phyloP scores from a whole-genome alignment of 2,329 filamentous ascomycete genomes.

The Fusarium annulatum region DNA sequence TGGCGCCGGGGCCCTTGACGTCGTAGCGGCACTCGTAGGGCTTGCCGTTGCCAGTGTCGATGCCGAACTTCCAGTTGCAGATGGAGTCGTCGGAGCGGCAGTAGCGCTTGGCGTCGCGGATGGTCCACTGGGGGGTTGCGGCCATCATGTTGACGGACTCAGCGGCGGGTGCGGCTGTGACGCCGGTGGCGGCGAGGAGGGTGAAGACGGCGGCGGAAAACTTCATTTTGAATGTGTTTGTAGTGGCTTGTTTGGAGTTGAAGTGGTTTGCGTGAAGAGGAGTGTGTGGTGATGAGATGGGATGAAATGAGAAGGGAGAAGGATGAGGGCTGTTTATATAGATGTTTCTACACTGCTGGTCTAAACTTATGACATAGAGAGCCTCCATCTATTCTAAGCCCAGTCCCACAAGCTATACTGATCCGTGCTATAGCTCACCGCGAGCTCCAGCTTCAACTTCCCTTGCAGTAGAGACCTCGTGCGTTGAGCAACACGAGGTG shows the following conservation, averaged over 20 bases:
- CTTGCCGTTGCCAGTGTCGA: conserved; percentile 57
- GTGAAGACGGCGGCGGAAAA: conserved; percentile 54
- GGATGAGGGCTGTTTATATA: conserved; percentile 30
- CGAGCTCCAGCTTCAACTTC: background rate
- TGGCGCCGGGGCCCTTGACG: conserved; percentile 50
- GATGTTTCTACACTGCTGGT: background rate
- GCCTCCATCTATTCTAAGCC: background rate
- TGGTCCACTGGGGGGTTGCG: conserved; percentile 54
- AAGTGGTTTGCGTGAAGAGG: background rate
- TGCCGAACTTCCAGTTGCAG: conserved; percentile 58
- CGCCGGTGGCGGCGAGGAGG: conserved; percentile 50
- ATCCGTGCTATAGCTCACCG: background rate
- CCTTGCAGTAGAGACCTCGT: conserved; percentile 7
- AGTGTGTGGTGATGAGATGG: conserved; percentile 15
- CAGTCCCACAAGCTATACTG: conserved; percentile 6
- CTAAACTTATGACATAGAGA: background rate
- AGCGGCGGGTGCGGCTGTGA: conserved; percentile 50
- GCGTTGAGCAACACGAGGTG: conserved; percentile 38
- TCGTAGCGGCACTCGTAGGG: conserved; percentile 42
- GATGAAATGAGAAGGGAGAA: background rate
- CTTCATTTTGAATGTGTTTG: conserved; percentile 53
- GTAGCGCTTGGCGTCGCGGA: conserved; percentile 53
- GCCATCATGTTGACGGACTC: conserved; percentile 55
- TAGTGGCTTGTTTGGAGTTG: background rate
- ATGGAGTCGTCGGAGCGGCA: conserved; percentile 53